Evolutionary conservation across 768 basidiomycete genomes (phyloP), one percentile per base, ranked within the genome.

Genomic region (Podaxis sp.): DNA sequence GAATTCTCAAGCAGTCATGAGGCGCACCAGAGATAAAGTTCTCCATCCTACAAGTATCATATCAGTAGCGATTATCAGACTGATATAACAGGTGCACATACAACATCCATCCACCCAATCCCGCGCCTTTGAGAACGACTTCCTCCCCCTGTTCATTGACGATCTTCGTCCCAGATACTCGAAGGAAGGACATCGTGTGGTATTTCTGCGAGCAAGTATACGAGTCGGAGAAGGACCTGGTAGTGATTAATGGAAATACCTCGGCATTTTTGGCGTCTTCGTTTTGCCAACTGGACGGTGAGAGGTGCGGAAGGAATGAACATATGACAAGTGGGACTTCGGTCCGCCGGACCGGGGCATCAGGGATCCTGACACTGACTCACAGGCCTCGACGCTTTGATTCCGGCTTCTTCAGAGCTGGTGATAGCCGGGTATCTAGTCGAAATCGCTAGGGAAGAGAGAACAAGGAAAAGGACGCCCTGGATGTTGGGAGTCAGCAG

Each of bases 41-140:
- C 74, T 90, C 88, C 88, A 88, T 87, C 72, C 86, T 89, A 61
- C 8, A 27, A 41, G 40, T 4, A 40, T 24, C 64, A 47, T 29
- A 63, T 55, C 5, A 61, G n/a, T 15, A 54, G 61, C 61, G 17
- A 63, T 49, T 36, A 49, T 59, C 49, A 64, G 19, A 13, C 3
- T 12, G 12, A 47, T 37, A 27, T 56, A 12, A 55, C 70, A 65
- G 64, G 63, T 67, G 81, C 89, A 82, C 90, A 73, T 68, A 91
- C 90, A 87, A 91, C 87, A 93, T 89, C 90, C 90, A 91, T 70
- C 90, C 90, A 64, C 90, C 90, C 22, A 92, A 76, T n/a, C 90
- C 89, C 58, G 90, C 90, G 22, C 91, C 91, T 50, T 86, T 77
- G 57, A 90, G 78, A 62, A 88, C 77, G 63, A 88, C 76, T 65